phyloP scores from a whole-genome alignment of 768 basidiomycete genomes.

The Serendipita sp. region DNA sequence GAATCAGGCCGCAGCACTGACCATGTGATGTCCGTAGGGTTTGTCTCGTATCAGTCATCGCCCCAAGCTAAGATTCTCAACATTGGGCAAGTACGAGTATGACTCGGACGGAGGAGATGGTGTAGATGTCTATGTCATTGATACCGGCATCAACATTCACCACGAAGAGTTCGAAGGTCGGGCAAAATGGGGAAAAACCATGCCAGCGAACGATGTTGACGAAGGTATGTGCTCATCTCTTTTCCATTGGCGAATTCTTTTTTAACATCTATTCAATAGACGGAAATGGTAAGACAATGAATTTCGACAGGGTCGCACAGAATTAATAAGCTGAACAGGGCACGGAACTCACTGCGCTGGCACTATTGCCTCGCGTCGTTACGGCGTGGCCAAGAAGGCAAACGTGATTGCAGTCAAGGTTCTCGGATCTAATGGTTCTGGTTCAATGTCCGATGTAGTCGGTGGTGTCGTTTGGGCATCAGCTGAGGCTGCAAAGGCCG shows the following conservation, averaged over 20 bases:
- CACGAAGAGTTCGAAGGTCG: conserved; percentile 84
- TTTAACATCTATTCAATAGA: conserved; percentile 15
- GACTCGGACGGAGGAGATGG: conserved; percentile 64
- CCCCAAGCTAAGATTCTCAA: conserved; percentile 50
- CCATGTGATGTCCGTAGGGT: conserved; percentile 36
- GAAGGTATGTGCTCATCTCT: conserved; percentile 29
- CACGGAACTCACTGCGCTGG: conserved; percentile 68
- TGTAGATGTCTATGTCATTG: conserved; percentile 60
- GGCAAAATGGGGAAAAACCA: conserved; percentile 84
- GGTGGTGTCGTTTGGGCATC: conserved; percentile 74
- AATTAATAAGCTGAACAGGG: neutral
- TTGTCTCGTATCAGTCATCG: conserved; percentile 91
- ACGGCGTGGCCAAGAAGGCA: conserved; percentile 92
- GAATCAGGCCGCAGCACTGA: too few relatives aligned
- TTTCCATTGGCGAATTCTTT: neutral
- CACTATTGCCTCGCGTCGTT: conserved; percentile 84
- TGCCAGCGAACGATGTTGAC: conserved; percentile 70
- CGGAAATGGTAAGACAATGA: neutral
- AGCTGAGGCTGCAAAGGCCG: conserved; percentile 30
- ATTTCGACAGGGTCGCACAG: neutral
- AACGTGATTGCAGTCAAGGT: conserved; percentile 84
- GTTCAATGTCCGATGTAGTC: conserved; percentile 88
- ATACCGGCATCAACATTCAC: conserved; percentile 63
- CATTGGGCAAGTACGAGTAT: conserved; percentile 65
- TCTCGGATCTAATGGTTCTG: conserved; percentile 85